phyloP scores from a whole-genome alignment of 2,329 filamentous ascomycete species.

The Neonectria hederae region DNA sequence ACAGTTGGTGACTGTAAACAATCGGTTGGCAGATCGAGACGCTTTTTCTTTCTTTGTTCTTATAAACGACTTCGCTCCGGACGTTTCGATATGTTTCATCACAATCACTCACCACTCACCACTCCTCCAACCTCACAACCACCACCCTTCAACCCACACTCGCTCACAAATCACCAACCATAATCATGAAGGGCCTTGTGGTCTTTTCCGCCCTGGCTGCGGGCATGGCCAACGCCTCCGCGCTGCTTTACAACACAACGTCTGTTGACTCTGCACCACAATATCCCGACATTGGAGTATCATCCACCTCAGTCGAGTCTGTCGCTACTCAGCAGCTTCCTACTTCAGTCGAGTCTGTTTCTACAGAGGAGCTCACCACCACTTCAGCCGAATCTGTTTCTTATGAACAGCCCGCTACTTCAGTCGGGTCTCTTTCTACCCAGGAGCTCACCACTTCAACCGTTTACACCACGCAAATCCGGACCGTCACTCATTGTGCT shows the following conservation, averaged over 20 bases:
- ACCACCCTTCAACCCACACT: neutral
- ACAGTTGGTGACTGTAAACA: neutral
- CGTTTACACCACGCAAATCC: conserved; percentile 36
- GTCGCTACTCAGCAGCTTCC: neutral
- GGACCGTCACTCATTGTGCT: conserved; percentile 35
- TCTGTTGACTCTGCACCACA: neutral
- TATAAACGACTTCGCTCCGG: neutral
- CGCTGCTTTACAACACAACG: neutral
- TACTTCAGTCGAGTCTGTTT: neutral
- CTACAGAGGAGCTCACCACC: conserved; percentile 19
- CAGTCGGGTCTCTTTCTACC: neutral
- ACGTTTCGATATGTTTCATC: neutral
- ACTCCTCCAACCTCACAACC: neutral
- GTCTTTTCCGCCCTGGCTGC: conserved; percentile 18
- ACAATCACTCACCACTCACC: neutral
- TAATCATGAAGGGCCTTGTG: conserved; percentile 20
- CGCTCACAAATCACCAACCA: neutral
- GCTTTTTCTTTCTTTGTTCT: neutral
- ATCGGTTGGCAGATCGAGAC: neutral
- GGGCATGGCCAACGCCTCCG: conserved; percentile 14
- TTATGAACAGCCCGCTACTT: conserved; percentile 12
- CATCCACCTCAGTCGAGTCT: neutral
- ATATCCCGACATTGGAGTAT: neutral
- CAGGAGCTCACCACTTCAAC: conserved; percentile 34
- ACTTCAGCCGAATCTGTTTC: neutral